Evolutionary conservation across 352 stramenopile species (phyloP), one percentile per base, ranked within the genome.

Genomic region (Phytophthora fragariaefolia): DNA sequence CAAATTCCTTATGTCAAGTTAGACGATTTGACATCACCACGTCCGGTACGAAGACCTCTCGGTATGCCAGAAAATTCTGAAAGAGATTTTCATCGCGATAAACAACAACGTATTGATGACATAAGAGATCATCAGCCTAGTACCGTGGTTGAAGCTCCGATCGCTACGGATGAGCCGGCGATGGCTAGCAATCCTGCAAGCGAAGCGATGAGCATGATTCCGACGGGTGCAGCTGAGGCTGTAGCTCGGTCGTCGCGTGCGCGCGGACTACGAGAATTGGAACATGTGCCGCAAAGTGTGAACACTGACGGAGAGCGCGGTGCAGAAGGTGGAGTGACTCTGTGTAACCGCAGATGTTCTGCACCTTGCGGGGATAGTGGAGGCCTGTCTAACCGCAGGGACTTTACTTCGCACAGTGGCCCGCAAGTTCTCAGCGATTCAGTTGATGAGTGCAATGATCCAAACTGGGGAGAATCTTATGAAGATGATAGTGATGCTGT

Each of bases 191-290:
- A 8, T 32, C 27, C 28, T 60, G 26, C 20, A 20, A 34, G 38
- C 30, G 49, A 15, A 13, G 10, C 34, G 50, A 61, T 22, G 50
- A 67, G 59, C 15, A 30, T 49, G 42, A 57, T 56, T 57, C 50
- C 50, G 32, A 50, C 22, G 50, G 27, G 50, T 36, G 1, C 30
- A 67, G 50, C 59, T 23, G 42, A 43, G 20, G 34, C 50, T 61
- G 50, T 17, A 17, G 15, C 40, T 66, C 28, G 28, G n/a, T n/a
- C n/a, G n/a, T n/a, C n/a, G n/a, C n/a, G n/a, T 53, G 48, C 13
- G 13, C 23, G 48, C 26, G 38, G n/a, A 50, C 24, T 30, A 52
- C 57, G 34, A 23, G 32, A 55, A 43, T 3, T 36, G 36, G 38
- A 40, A 10, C 56, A 6, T 43, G 47, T 13, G 15, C 26, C 43